Percentiles rank a stretch among this genome's conserved stretches.
phyloP scores from a whole-genome alignment of 805 yeast species.

The Zygotorulaspora danielsina region DNA sequence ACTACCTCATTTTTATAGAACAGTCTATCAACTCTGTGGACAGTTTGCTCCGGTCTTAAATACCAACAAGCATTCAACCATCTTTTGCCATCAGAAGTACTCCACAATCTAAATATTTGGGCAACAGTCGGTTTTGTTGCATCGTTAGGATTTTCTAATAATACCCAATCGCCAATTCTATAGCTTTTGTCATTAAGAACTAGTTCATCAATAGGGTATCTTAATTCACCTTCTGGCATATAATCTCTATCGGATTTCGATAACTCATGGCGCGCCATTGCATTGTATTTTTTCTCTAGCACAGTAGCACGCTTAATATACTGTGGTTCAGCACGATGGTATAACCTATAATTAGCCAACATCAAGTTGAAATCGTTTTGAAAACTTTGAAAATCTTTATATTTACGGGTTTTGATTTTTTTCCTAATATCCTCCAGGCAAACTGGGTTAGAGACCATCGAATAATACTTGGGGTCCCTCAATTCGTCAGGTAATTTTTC shows the following conservation, averaged over 20 bases:
- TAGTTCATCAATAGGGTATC: conserved; percentile 76
- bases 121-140: conserved; percentile 87
- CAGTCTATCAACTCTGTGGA: conserved; percentile 82
- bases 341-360: conserved; percentile 68
- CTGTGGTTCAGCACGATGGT: conserved; percentile 53
- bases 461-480: conserved; percentile 43
- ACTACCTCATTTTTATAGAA: conserved; percentile 94
- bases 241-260: conserved; percentile 79
- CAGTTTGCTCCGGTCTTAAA: conserved; percentile 95
- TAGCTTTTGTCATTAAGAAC: conserved; percentile 67
- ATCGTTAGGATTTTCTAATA: conserved; percentile 82
- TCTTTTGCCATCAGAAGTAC: conserved; percentile 67
- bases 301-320: conserved; percentile 57
- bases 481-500: conserved; percentile 77
- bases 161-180: conserved; percentile 92
- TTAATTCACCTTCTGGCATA: conserved; percentile 53
- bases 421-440: conserved; percentile 70
- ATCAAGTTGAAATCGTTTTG: conserved; percentile 71
- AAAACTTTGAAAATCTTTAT: conserved; percentile 69
- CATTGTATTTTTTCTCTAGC: conserved; percentile 58
- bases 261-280: conserved; percentile 61
- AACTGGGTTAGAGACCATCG: conserved; percentile 53
- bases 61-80: conserved; percentile 98
- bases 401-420: conserved; percentile 80
- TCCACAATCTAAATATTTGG: conserved; percentile 91